phyloP scores from a whole-genome alignment of 768 basidiomycete genomes.

The Pilatotrama ljubarskyi region DNA sequence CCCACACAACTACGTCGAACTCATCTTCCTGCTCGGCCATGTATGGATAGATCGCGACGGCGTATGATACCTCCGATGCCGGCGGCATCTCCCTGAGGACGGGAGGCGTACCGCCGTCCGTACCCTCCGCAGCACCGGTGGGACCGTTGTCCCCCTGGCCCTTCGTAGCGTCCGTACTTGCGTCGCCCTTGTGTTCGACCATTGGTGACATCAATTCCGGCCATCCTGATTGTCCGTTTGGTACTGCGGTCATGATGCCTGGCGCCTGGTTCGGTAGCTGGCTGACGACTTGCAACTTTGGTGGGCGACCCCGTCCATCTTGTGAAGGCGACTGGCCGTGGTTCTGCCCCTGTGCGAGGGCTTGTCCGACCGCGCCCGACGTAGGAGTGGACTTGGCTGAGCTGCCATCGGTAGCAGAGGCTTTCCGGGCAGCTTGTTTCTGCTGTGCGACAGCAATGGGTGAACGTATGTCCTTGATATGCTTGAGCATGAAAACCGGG shows the following conservation, averaged over 20 bases:
- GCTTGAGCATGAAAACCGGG: constrained; percentile 98
- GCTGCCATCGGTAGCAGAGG: constrained; percentile 39
- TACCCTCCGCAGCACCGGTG: constrained; percentile 27
- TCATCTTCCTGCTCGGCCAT: constrained; percentile 99
- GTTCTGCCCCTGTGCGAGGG: constrained; percentile 35
- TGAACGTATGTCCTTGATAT: constrained; percentile 95
- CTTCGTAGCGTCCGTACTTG: constrained; percentile 39
- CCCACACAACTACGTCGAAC: constrained; percentile 92
- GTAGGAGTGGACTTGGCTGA: constrained; percentile 37
- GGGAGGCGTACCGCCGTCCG: constrained; percentile 29
- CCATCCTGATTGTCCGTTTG: constrained; percentile 68
- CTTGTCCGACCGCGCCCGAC: constrained; percentile 35
- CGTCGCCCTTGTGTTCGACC: constrained; percentile 41
- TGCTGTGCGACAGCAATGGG: constrained; percentile 96
- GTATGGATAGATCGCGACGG: constrained; percentile 98
- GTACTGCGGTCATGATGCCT: constrained; percentile 56
- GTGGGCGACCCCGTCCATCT: constrained; percentile 49
- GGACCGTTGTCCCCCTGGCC: constrained; percentile 30
- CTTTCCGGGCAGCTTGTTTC: constrained; percentile 90
- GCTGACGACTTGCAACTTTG: constrained; percentile 64
- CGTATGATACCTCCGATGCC: constrained; percentile 73
- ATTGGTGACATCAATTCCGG: constrained; percentile 70
- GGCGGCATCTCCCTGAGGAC: constrained; percentile 34
- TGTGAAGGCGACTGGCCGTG: constrained; percentile 35
- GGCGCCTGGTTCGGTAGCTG: constrained; percentile 47